Conservation (phyloP, 148 eudicot genomes). For the Camellia japonica region DNA sequence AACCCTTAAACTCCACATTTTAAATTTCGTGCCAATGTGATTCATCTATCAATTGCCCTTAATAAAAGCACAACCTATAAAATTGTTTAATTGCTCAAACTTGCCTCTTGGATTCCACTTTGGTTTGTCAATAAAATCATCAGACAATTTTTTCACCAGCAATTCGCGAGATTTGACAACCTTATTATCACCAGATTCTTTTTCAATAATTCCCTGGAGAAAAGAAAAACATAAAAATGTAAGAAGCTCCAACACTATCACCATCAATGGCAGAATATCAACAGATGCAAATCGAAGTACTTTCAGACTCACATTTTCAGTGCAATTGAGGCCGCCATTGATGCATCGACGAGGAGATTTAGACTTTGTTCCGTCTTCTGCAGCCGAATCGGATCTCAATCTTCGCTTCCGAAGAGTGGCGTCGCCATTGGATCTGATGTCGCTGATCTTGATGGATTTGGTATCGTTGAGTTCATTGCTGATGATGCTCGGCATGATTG, state of each 20-base stretch:
- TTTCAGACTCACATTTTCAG: conserved; percentile 36
- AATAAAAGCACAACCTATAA: too few species aligned
- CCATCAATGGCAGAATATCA: neutral
- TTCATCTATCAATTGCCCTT: too few species aligned
- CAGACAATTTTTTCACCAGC: conserved; percentile 47
- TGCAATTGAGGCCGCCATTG: conserved; percentile 43
- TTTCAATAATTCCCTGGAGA: conserved; percentile 34
- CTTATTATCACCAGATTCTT: conserved; percentile 22
- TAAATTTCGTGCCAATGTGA: too few species aligned
- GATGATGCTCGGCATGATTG: conserved; percentile 14
- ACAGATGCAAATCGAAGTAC: neutral
- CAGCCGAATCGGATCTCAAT: conserved; percentile 46
- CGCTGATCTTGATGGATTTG: conserved; percentile 9
- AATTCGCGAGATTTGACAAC: conserved; percentile 22
- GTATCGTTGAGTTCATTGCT: neutral
- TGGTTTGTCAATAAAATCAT: conserved; percentile 44
- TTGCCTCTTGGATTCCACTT: conserved; percentile 75
- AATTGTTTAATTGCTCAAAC: neutral
- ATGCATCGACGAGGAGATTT: conserved; percentile 68
- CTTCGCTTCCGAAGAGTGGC: conserved; percentile 52
- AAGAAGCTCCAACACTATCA: neutral
- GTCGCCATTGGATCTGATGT: conserved; percentile 8
- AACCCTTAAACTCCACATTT: too few species aligned
- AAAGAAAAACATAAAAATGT: neutral
- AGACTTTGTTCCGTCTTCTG: conserved; percentile 32